Evolutionary conservation across 2,329 filamentous ascomycete species (phyloP).

Genomic region (Aspergillus sp.): DNA sequence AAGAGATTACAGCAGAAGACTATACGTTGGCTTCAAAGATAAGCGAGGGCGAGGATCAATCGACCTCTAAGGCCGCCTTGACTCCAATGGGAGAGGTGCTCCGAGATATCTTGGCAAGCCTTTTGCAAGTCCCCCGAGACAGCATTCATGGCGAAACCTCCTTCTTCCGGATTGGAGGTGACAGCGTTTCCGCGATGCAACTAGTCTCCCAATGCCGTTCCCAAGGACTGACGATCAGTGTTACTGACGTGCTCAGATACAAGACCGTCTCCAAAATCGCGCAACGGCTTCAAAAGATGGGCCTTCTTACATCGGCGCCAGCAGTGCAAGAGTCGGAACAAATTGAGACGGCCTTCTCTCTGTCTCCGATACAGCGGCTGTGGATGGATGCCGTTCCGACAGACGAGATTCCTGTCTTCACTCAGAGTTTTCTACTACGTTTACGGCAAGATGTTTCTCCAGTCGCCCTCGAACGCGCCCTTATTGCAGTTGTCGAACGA

Average conservation of each 20-base stretch:
- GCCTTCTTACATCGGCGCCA: no score
- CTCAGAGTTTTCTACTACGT: constrained; percentile 24
- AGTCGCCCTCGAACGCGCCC: constrained; percentile 5
- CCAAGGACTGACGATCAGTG: background rate
- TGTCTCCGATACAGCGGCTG: constrained; percentile 26
- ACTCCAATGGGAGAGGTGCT: background rate
- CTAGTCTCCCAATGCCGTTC: background rate
- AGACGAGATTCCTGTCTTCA: constrained; percentile 16
- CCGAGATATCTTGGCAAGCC: background rate
- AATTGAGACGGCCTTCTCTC: constrained; percentile 16
- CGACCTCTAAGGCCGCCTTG: background rate
- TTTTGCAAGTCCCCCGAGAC: background rate
- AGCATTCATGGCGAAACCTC: constrained; percentile 14
- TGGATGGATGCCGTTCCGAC: constrained; percentile 14
- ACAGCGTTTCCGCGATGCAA: constrained; percentile 45
- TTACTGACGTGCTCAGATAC: background rate
- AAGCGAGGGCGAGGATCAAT: no score
- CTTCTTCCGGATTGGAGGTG: constrained; percentile 42
- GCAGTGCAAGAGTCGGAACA: background rate
- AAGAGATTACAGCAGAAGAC: no score
- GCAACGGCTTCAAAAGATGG: no score
- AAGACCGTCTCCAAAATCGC: background rate
- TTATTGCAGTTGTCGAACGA: constrained; percentile 16
- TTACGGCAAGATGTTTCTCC: constrained; percentile 6
- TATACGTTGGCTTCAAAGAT: no score